Base-by-base conservation (phyloP, 169 alveolate species). In the Plasmodium reichenowi region DNA sequence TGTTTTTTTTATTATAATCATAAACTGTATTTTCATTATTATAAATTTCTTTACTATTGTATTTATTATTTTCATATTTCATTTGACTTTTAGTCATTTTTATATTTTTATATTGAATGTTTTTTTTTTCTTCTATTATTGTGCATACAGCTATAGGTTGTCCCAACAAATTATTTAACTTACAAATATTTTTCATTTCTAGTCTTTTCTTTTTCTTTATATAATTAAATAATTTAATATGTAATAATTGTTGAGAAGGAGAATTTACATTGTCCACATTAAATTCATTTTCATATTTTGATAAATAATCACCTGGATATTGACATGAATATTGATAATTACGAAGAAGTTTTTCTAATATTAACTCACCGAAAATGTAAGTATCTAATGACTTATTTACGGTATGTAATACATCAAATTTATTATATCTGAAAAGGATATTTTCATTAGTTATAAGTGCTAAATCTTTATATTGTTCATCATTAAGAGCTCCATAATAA, bases 91-190 rank as follows among this genome's bases (percentile, higher is more conserved):
- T 38, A 38, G 24, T 15, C 22, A 22, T 43, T 2, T 68, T n/a
- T 43, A 43, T 17, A 26, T 48, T 67, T 13, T 64, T 60, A 54
- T 29, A n/a, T 13, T 9, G 12, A 63, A 24, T 32, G 26, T 45
- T 43, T 45, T 78, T 29, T 38, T 5, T 38, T 38, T 38, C 47
- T 45, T 64, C 74, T n/a, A 20, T 59, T 66, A 78, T 48, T n/a
- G 91, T 83, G 43, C 83, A 71, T 56, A 83, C 71, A 43, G 91
- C 91, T 68, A 83, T 70, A n/a, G 91, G 91, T 52, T 83, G 91
- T 22, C 91, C 91, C 43, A 83, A 63, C 59, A 83, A 59, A 71
- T 83, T 83, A 50, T 83, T 83, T 32, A 83, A 68, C 48, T 83
- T 83, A 12, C 86, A 70, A 38, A 83, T 83, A 12, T 83, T 68